Percentiles rank a stretch among this genome's conserved stretches.
Evolutionary conservation across 768 basidiomycete genomes (phyloP).

Genomic region (Gloeostereum incarnatum): DNA sequence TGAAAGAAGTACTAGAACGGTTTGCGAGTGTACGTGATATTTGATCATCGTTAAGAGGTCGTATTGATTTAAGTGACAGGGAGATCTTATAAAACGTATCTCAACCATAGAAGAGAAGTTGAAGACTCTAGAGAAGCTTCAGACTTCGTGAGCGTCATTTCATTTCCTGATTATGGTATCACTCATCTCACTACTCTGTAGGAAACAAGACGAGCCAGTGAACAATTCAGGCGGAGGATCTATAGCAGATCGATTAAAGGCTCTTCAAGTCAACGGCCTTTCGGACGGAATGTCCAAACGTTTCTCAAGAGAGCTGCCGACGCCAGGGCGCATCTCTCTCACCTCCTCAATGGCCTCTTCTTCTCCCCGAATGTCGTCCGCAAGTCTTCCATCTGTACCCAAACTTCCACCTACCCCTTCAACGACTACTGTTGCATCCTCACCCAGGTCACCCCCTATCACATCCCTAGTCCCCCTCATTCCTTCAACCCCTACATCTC

Average conservation of each 20-base stretch:
- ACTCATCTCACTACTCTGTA: not conserved
- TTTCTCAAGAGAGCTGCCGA: not conserved
- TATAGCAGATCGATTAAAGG: slow-evolving; percentile 76
- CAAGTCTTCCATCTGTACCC: slow-evolving; percentile 19
- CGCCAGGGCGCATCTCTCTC: not conserved
- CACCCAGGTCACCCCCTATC: not conserved
- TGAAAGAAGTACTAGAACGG: slow-evolving; percentile 60
- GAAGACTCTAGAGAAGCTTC: slow-evolving; percentile 28
- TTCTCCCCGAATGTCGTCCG: slow-evolving; percentile 14
- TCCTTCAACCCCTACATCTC: slow-evolving; percentile 12
- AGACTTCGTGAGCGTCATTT: slow-evolving; percentile 15
- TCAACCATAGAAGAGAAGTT: slow-evolving; percentile 36
- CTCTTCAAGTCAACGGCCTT: slow-evolving; percentile 67
- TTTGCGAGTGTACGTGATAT: slow-evolving; percentile 39
- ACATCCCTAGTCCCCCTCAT: slow-evolving; percentile 1
- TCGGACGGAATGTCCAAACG: slow-evolving; percentile 43
- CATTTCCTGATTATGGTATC: not conserved
- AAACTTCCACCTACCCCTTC: slow-evolving; percentile 17
- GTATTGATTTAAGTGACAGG: slow-evolving; percentile 16
- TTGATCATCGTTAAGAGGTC: slow-evolving; percentile 5
- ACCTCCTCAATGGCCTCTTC: slow-evolving; percentile 4
- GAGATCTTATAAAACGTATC: slow-evolving; percentile 27
- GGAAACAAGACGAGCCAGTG: slow-evolving; percentile 24
- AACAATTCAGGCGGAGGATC: slow-evolving; percentile 48
- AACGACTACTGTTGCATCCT: slow-evolving; percentile 2